Evolutionary conservation across 345 rosid genomes (phyloP), one percentile per base, ranked within the genome.

Genomic region (Passiflora organensis): DNA sequence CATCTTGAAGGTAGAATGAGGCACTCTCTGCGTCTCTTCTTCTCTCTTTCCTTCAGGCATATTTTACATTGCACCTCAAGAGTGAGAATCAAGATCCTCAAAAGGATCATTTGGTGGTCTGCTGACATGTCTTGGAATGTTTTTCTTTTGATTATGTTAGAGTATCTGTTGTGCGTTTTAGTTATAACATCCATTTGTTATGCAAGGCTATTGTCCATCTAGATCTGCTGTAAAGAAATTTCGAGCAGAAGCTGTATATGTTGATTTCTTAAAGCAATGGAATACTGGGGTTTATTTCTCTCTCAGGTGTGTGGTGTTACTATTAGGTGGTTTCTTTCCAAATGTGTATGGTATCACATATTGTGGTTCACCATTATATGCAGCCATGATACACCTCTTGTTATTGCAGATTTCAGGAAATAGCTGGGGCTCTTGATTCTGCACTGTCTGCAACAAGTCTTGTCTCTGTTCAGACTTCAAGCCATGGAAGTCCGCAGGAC

Each of bases 181-280:
- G 51, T 71, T 55, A 64, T 66, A 51, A 62, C 64, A 48, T 74
- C 62, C 66, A 51, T 53, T 83, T 81, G 64, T 80, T 76, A 73
- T 65, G 82, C 88, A 80, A 94, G 99, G 97, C 70, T 87, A 80
- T 76, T 89, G 90, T 77, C 91, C 96, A 32, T 87, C 99, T 66
- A 83, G 95, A 76, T 77, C 93, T 73, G 95, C 99, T 67, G 99
- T 83, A 13, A 57, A 86, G 44, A 85, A 83, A 72, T 89, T 89
- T 70, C 83, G 97, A 62, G 72, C 81, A 38, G 91, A 84, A 77
- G 75, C 90, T 14, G 61, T 78, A 24, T 94, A 68, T 70, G 54
- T 66, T 48, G 96, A 94, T 58, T 94, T 87, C 81, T 73, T 87
- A 88, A 94, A 87, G 79, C 96, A 85, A 58, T 89, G 99, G 99